phyloP scores from a whole-genome alignment of 1,284 basidiomycete species.

The Irpex sp. region DNA sequence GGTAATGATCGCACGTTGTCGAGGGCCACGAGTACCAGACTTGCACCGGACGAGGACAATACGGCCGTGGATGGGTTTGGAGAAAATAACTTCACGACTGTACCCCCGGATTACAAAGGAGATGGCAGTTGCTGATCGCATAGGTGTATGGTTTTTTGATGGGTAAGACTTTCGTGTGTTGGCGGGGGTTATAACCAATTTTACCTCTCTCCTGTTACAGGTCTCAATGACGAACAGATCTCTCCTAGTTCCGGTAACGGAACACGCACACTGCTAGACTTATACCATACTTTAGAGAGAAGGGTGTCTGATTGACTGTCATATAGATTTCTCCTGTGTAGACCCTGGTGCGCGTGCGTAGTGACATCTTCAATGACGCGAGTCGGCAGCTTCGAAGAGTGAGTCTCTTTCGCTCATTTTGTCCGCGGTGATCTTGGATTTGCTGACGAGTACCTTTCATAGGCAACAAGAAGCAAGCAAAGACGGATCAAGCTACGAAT shows the following conservation, averaged over 20 bases:
- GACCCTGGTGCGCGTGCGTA: background rate
- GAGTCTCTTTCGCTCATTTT: background rate
- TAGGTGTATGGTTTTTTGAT: background rate
- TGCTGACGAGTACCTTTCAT: too few relatives aligned
- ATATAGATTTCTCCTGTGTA: background rate
- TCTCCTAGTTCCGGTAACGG: background rate
- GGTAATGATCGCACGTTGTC: conserved; percentile 2
- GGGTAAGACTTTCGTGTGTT: background rate
- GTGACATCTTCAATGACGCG: background rate
- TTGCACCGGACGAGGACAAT: conserved; percentile 6
- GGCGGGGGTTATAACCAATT: too few relatives aligned
- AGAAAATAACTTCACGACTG: conserved; percentile 22
- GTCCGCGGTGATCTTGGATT: too few relatives aligned
- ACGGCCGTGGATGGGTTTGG: conserved; percentile 10
- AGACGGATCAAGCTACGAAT: too few relatives aligned
- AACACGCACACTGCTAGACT: background rate
- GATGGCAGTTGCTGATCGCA: background rate
- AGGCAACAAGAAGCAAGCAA: too few relatives aligned
- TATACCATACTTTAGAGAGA: background rate
- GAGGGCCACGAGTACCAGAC: conserved; percentile 26
- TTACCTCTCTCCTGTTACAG: too few relatives aligned
- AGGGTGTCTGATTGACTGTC: background rate
- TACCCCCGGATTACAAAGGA: conserved; percentile 14
- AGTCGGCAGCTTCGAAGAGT: background rate
- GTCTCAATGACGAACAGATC: too few relatives aligned